phyloP scores from a whole-genome alignment of 1,284 basidiomycete species.

The Austropuccinia psidii region DNA sequence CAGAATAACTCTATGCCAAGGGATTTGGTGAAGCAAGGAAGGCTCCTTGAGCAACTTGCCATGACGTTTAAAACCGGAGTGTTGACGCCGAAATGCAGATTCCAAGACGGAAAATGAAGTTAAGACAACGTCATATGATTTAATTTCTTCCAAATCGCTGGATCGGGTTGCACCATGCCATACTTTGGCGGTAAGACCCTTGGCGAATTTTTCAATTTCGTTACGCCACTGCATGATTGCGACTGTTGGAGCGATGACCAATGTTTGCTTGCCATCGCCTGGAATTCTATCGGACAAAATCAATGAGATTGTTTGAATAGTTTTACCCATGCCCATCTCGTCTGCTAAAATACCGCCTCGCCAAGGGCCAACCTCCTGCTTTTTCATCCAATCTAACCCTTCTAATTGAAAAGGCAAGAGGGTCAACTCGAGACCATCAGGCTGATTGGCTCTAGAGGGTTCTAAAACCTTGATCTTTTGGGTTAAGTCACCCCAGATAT shows the following conservation, averaged over 20 bases:
- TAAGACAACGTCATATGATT: conserved; percentile 72
- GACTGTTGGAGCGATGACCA: conserved; percentile 56
- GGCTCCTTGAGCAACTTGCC: conserved; percentile 78
- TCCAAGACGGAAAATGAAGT: conserved; percentile 67
- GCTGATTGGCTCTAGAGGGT: conserved; percentile 53
- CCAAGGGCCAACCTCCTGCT: conserved; percentile 84
- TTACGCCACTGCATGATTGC: conserved; percentile 99
- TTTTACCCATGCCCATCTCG: conserved; percentile 37
- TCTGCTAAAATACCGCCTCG: conserved; percentile 70
- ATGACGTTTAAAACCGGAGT: conserved; percentile 80
- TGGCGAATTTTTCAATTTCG: conserved; percentile 63
- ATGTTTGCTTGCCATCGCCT: conserved; percentile 29
- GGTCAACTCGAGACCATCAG: conserved; percentile 58
- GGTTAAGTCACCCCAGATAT: conserved; percentile 82
- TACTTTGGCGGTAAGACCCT: conserved; percentile 59
- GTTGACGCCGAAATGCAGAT: conserved; percentile 85
- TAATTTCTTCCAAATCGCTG: conserved; percentile 58
- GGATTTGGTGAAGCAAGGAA: conserved; percentile 72
- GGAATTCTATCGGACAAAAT: conserved; percentile 34
- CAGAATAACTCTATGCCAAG: conserved; percentile 66
- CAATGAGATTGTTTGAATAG: conserved; percentile 35
- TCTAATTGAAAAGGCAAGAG: conserved; percentile 72
- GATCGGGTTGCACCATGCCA: conserved; percentile 74
- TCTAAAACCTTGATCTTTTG: conserved; percentile 52
- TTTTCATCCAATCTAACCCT: conserved; percentile 88